Conservation (phyloP, 2,329 filamentous ascomycete genomes). For the Fusarium subtropicale region DNA sequence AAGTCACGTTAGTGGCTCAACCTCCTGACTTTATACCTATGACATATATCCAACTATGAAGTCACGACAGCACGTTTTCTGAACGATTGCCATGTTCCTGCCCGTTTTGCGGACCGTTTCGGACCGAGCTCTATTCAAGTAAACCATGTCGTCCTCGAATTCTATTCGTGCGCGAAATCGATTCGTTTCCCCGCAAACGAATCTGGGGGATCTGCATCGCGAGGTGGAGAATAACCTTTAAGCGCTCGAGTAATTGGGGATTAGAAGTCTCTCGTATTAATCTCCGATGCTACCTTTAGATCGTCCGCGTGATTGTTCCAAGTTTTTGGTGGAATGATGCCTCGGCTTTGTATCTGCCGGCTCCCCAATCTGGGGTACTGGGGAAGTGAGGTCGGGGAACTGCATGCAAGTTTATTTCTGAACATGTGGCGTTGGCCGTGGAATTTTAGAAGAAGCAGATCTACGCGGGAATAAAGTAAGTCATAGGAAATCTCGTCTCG, state of each 20-base stretch:
- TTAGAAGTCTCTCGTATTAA: neutral
- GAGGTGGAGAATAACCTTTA: constrained; percentile 6
- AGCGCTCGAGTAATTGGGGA: constrained; percentile 26
- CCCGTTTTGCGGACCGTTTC: constrained; percentile 8
- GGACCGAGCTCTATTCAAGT: neutral
- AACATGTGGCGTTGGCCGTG: neutral
- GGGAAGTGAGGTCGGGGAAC: neutral
- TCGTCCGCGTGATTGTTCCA: neutral
- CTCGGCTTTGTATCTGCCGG: neutral
- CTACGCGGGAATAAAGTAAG: no score
- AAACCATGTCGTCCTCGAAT: neutral
- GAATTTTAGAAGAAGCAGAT: neutral
- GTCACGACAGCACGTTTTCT: neutral
- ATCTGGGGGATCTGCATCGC: constrained; percentile 24
- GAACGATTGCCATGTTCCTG: neutral
- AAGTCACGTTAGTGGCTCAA: neutral
- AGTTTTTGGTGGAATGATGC: neutral
- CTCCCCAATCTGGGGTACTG: neutral
- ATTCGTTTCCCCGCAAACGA: constrained; percentile 6
- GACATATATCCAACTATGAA: neutral
- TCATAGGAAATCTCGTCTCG: neutral
- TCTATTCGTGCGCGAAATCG: constrained; percentile 27
- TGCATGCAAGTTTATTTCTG: neutral
- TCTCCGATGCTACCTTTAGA: constrained; percentile 2
- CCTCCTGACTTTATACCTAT: neutral